Base-by-base conservation (phyloP, 257 asterid genomes). In the Mitragyna speciosa region DNA sequence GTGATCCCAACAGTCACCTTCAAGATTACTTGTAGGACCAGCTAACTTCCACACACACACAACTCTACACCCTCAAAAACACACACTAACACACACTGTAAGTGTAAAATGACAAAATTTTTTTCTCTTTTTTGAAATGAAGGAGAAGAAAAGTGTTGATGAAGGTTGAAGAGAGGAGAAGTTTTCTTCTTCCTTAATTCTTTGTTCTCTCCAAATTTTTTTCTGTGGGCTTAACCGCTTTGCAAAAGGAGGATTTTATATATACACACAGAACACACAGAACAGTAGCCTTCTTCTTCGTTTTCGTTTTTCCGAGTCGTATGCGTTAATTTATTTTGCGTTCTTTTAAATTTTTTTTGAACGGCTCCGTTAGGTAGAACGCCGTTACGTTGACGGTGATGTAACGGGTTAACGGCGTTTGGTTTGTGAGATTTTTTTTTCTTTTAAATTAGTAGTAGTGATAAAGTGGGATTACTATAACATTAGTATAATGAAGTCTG, bases 361-460 rank as follows among this genome's bases (percentile, higher is more conserved):
- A n/a, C 78, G 79, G 80, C 73, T 20, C 86, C 84, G 84, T 82
- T 82, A 79, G 76, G 66, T 5, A 19, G 70, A 78, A 89, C 92
- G 93, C 59, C 87, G 92, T 90, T 71, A 16, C 8, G 36, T 36
- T 87, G 78, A 89, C 94, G 90, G 81, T 83, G 88, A 85, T 83
- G 84, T 82, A 83, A 79, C 72, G 76, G 43, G 78, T 58, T 89
- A 73, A 90, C 93, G 93, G 87, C 83, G 92, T 88, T 86, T 67
- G 36, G 26, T 65, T 31, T 12, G 15, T 22, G 2, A 19, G 39
- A 59, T 3, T 28, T 19, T 28, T 7, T 5, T 56, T 56, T n/a
- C n/a, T n/a, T n/a, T n/a, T n/a, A n/a, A n/a, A 17, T 20, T 4
- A 19, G 17, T 20, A 22, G 1, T 19, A 56, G 10, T 56, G 20